Evolutionary conservation across 2,329 filamentous ascomycete genomes (phyloP).

Genomic region (Aspergillus tubingensis): DNA sequence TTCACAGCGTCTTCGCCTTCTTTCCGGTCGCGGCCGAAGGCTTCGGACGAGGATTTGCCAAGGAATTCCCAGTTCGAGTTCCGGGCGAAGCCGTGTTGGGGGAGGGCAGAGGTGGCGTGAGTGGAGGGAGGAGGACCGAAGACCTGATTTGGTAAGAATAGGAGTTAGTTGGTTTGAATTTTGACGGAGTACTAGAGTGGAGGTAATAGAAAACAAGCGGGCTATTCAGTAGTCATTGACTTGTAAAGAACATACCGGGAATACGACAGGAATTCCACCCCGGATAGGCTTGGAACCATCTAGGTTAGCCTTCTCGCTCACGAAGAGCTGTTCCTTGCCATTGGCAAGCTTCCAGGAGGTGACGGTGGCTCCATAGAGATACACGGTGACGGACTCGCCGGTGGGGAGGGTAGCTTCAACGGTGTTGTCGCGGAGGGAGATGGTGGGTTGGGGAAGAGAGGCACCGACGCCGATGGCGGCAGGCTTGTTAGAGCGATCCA

Average conservation of each 20-base stretch:
- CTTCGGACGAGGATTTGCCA: constrained; percentile 72
- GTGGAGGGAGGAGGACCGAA: constrained; percentile 81
- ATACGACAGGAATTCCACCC: constrained; percentile 89
- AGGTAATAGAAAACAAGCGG: no score
- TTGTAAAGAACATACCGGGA: constrained; percentile 86
- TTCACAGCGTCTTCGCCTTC: constrained; percentile 71
- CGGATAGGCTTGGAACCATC: constrained; percentile 89
- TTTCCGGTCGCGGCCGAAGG: constrained; percentile 46
- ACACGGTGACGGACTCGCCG: constrained; percentile 80
- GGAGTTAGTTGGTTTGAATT: neutral
- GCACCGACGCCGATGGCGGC: constrained; percentile 73
- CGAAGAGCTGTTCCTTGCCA: constrained; percentile 80
- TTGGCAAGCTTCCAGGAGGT: constrained; percentile 85
- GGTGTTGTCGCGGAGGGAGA: constrained; percentile 71
- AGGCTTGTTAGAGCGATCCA: constrained; percentile 85
- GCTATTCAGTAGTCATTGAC: no score
- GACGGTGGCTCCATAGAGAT: constrained; percentile 91
- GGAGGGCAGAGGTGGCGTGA: constrained; percentile 74
- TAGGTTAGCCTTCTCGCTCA: constrained; percentile 76
- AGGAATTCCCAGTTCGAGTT: constrained; percentile 91
- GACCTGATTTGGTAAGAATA: constrained; percentile 52
- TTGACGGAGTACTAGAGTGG: neutral
- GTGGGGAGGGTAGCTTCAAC: constrained; percentile 81
- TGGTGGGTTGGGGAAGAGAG: constrained; percentile 72
- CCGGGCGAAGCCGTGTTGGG: constrained; percentile 94